Percentiles rank a stretch among this genome's conserved stretches.
phyloP scores from a whole-genome alignment of 2,329 filamentous ascomycete species.

The Aspergillus jensenii region DNA sequence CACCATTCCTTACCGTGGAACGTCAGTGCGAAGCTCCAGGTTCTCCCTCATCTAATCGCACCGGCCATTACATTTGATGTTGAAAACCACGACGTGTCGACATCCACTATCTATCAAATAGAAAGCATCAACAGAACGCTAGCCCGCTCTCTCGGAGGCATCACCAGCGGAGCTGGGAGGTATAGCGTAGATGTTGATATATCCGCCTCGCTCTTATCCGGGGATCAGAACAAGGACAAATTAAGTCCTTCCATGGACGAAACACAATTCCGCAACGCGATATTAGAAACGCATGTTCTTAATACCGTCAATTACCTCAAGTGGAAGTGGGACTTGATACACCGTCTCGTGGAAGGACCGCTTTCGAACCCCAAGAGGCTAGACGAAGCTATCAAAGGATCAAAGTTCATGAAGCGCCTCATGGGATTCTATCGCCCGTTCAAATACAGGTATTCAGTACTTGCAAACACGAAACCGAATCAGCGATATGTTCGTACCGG shows the following conservation, averaged over 20 bases:
- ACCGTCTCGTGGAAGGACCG: constrained; percentile 88
- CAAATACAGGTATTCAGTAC: constrained; percentile 90
- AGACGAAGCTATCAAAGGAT: constrained; percentile 90
- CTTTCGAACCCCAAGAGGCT: constrained; percentile 86
- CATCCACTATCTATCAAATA: constrained; percentile 93
- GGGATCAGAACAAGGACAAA: constrained; percentile 52
- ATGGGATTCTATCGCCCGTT: constrained; percentile 96
- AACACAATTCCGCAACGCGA: constrained; percentile 60
- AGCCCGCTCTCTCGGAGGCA: constrained; percentile 67
- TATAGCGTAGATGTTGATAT: constrained; percentile 48
- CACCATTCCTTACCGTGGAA: constrained; percentile 78
- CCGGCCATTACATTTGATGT: constrained; percentile 70
- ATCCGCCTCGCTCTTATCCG: constrained; percentile 41
- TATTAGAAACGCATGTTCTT: constrained; percentile 76
- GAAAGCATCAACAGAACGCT: constrained; percentile 94
- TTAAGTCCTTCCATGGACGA: constrained; percentile 64
- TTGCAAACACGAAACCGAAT: constrained; percentile 86
- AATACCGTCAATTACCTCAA: constrained; percentile 88
- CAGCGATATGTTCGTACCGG: constrained; percentile 92
- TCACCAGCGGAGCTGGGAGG: constrained; percentile 38
- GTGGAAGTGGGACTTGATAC: constrained; percentile 96
- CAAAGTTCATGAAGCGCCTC: constrained; percentile 93
- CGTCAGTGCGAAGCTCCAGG: constrained; percentile 81
- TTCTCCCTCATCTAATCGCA: constrained; percentile 81
- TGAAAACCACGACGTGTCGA: constrained; percentile 75